Conservation (phyloP, 1,139 yeast genomes). For the Sugiyamaella neomexicana region DNA sequence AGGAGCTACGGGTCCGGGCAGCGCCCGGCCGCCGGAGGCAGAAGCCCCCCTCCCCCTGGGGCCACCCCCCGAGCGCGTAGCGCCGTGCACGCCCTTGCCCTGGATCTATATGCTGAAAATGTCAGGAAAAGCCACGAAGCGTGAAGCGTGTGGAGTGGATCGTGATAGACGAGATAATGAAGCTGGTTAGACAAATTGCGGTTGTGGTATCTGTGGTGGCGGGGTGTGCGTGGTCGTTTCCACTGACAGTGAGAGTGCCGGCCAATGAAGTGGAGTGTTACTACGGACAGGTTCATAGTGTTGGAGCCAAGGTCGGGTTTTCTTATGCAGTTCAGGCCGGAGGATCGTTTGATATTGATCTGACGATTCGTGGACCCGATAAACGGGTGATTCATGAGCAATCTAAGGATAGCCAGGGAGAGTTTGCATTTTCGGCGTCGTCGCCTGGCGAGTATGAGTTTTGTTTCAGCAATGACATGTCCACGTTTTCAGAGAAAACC, state of each 20-base stretch:
- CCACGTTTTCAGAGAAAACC: slow-evolving; percentile 82
- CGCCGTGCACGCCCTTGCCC: slow-evolving; percentile 11
- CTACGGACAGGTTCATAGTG: slow-evolving; percentile 68
- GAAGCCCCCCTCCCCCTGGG: too few species aligned
- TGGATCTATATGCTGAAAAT: neutral
- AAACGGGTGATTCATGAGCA: slow-evolving; percentile 59
- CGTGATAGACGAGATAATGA: neutral
- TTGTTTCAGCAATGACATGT: slow-evolving; percentile 86
- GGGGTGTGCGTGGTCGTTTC: slow-evolving; percentile 27
- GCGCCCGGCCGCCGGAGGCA: too few species aligned
- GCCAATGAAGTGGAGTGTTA: slow-evolving; percentile 79
- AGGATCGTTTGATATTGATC: slow-evolving; percentile 83
- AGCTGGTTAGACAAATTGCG: neutral
- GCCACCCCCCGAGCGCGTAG: slow-evolving; percentile 1
- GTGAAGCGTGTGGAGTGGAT: neutral
- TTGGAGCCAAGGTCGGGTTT: slow-evolving; percentile 67
- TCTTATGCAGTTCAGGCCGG: slow-evolving; percentile 94
- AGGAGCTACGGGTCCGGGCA: too few species aligned
- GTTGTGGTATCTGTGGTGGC: neutral
- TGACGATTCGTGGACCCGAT: slow-evolving; percentile 68
- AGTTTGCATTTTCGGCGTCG: slow-evolving; percentile 71
- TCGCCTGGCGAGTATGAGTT: slow-evolving; percentile 83
- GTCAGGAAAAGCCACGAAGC: slow-evolving; percentile 12
- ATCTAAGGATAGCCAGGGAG: slow-evolving; percentile 78
- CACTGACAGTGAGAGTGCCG: slow-evolving; percentile 74